Percentiles rank a stretch among this genome's conserved stretches.
phyloP scores from a whole-genome alignment of 352 stramenopile species.

The Pythium catenulatum region DNA sequence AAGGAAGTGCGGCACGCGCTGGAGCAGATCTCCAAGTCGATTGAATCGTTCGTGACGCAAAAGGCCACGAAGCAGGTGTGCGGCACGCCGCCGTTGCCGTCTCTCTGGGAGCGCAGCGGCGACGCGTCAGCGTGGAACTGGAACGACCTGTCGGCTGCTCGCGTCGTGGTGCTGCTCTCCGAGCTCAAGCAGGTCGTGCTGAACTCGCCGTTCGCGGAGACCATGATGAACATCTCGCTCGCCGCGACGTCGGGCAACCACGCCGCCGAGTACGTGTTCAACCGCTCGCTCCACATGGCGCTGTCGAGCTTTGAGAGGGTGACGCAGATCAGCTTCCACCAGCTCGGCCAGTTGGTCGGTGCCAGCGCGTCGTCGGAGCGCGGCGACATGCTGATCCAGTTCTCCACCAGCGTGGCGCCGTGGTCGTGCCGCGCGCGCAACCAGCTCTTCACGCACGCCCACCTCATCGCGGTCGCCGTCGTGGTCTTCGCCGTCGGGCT shows the following conservation, averaged over 20 bases:
- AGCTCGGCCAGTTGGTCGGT: constrained; percentile 58
- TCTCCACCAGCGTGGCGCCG: constrained; percentile 69
- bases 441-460: constrained; percentile 70
- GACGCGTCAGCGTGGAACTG: neutral
- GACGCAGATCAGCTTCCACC: constrained; percentile 50
- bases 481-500: constrained; percentile 54
- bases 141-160: constrained; percentile 33
- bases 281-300: constrained; percentile 79
- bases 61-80: constrained; percentile 67
- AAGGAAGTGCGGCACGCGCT: constrained; percentile 74
- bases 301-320: constrained; percentile 76
- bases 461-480: constrained; percentile 65
- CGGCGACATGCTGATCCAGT: constrained; percentile 70
- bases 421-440: constrained; percentile 76
- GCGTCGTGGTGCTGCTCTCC: constrained; percentile 71
- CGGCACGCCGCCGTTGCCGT: constrained; percentile 63
- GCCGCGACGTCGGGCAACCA: constrained; percentile 19
- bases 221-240: constrained; percentile 64
- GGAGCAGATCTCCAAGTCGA: constrained; percentile 67
- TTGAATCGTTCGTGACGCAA: constrained; percentile 71
- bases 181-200: constrained; percentile 74
- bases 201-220: constrained; percentile 68
- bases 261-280: constrained; percentile 76
- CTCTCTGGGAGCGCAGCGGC: constrained; percentile 34
- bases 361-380: constrained; percentile 8